Percentiles rank a stretch among this genome's conserved stretches.
phyloP scores from a whole-genome alignment of 768 basidiomycete genomes.

The Lyophyllum atratum region DNA sequence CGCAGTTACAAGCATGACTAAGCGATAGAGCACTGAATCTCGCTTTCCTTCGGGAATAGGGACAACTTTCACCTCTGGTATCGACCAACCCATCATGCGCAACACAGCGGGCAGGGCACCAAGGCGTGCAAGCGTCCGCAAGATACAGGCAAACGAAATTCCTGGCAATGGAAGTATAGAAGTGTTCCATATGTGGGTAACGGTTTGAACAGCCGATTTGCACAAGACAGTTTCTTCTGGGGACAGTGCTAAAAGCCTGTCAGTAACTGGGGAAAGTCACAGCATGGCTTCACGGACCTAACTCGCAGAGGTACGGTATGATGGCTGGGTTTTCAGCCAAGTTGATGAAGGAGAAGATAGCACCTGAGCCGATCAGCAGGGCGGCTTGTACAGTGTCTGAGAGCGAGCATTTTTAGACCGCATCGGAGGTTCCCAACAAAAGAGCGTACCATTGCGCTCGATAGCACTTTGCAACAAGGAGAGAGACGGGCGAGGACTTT shows the following conservation, averaged over 20 bases:
- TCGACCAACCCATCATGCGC: slow-evolving; percentile 31
- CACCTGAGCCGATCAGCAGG: slow-evolving; percentile 43
- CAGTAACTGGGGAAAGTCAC: neutral
- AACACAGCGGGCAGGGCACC: slow-evolving; percentile 44
- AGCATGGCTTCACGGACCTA: slow-evolving; percentile 33
- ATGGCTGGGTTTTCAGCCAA: slow-evolving; percentile 28
- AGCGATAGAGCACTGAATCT: slow-evolving; percentile 36
- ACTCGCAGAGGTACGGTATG: slow-evolving; percentile 40
- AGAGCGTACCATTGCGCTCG: slow-evolving; percentile 33
- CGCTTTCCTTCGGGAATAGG: slow-evolving; percentile 24
- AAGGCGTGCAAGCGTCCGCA: slow-evolving; percentile 40
- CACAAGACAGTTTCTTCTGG: slow-evolving; percentile 17
- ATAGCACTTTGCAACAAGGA: slow-evolving; percentile 32
- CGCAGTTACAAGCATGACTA: slow-evolving; percentile 41
- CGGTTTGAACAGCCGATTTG: slow-evolving; percentile 30
- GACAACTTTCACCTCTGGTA: slow-evolving; percentile 9
- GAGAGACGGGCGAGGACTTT: slow-evolving; percentile 23
- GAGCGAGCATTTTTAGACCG: slow-evolving; percentile 2
- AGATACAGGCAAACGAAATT: slow-evolving; percentile 36
- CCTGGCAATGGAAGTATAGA: slow-evolving; percentile 19
- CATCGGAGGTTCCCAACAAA: neutral
- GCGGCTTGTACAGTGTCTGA: slow-evolving; percentile 42
- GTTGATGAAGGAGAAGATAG: slow-evolving; percentile 39
- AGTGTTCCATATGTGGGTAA: slow-evolving; percentile 34
- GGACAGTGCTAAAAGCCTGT: slow-evolving; percentile 27